Conservation (phyloP, 2,329 filamentous ascomycete species). For the Apiospora marii region DNA sequence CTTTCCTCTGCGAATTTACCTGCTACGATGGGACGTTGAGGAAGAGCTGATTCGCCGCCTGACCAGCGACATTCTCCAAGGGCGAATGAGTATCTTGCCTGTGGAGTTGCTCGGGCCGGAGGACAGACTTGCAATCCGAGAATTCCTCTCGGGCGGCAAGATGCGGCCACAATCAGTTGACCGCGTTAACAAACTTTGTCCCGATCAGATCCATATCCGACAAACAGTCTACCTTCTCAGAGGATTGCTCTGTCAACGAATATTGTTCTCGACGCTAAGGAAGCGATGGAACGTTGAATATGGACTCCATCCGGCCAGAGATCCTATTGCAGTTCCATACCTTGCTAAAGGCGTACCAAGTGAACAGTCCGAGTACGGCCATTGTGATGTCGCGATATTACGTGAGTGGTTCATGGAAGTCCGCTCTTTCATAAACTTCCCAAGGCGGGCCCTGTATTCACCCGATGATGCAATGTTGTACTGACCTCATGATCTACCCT, state of each 20-base stretch:
- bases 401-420: no score
- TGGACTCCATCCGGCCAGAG: constrained; percentile 60
- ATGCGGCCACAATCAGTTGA: constrained; percentile 35
- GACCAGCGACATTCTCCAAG: constrained; percentile 49
- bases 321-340: constrained; percentile 72
- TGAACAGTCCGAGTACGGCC: constrained; percentile 70
- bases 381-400: constrained; percentile 53
- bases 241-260: constrained; percentile 67
- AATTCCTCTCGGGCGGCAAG: constrained; percentile 40
- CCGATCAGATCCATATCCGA: constrained; percentile 42
- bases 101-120: constrained; percentile 40
- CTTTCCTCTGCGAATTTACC: constrained; percentile 64
- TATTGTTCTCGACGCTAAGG: constrained; percentile 65
- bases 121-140: constrained; percentile 38
- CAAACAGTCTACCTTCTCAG: constrained; percentile 62
- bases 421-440: background rate
- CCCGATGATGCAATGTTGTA: constrained; percentile 50
- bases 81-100: constrained; percentile 41
- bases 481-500: constrained; percentile 36
- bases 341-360: constrained; percentile 71
- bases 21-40: constrained; percentile 58
- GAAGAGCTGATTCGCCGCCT: constrained; percentile 51
- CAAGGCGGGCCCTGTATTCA: background rate
- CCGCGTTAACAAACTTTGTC: constrained; percentile 40
- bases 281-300: constrained; percentile 75